Base-by-base conservation (phyloP, 495 filamentous ascomycete genomes). In the Trypethelium eluteriae region DNA sequence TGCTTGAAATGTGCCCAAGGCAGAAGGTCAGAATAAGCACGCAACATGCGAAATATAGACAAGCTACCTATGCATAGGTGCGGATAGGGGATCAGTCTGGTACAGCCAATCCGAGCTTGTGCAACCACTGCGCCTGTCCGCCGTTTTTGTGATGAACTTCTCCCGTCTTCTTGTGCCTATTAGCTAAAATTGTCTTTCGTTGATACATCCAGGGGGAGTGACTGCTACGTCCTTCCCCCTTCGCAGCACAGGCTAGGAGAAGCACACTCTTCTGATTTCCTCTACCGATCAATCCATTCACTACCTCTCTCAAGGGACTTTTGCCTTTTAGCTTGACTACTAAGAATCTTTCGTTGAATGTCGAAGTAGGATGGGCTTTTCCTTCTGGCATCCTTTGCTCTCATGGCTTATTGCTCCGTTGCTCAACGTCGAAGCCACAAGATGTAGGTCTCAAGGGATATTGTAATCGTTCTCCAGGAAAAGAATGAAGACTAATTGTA, bases 1-100 rank as follows among this genome's bases (percentile, higher is more conserved):
- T 46, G 41, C 41, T 46, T 14, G 6, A 6, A 14, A 14, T 46
- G 41, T 46, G 41, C 41, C 41, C 41, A 46, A 46, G 41, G 6
- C 41, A 46, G n/a, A n/a, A n/a, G n/a, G n/a, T n/a, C n/a, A n/a
- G n/a, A 46, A 46, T 46, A 46, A 46, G 41, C 41, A 46, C 14
- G 41, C 41, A 46, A 46, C 41, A 46, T 46, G 41, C 41, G 41
- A 46, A 46, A 46, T 46, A n/a, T n/a, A n/a, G n/a, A n/a, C n/a
- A n/a, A n/a, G n/a, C n/a, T n/a, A n/a, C n/a, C n/a, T n/a, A n/a
- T n/a, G n/a, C n/a, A n/a, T n/a, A n/a, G n/a, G n/a, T n/a, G n/a
- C n/a, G n/a, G n/a, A n/a, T n/a, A n/a, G n/a, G n/a, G n/a, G n/a
- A n/a, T n/a, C n/a, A n/a, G n/a, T n/a, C n/a, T n/a, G n/a, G n/a